phyloP scores from a whole-genome alignment of 129 eudicot genomes.

The Pittosporum tobira region DNA sequence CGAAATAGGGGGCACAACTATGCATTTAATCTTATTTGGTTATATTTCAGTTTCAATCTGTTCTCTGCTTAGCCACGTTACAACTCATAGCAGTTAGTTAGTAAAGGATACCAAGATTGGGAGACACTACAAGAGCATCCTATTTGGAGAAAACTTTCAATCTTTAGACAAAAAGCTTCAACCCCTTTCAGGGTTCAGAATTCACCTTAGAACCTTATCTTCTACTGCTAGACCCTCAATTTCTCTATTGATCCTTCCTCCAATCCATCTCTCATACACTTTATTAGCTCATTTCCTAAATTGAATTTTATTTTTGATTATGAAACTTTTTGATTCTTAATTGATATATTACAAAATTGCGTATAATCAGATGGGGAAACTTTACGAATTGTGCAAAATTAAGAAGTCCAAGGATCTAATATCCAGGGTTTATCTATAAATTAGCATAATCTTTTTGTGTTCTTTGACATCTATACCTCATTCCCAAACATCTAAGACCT shows the following conservation, averaged over 20 bases:
- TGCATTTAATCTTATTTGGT: too few species aligned
- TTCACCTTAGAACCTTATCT: constrained; percentile 34
- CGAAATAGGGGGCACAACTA: too few species aligned
- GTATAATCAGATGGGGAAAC: constrained; percentile 32
- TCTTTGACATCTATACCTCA: constrained; percentile 32
- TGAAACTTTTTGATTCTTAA: too few species aligned
- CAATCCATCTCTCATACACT: constrained; percentile 33
- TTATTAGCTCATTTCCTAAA: constrained; percentile 6
- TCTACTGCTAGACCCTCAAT: constrained; percentile 32
- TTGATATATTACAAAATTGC: not conserved
- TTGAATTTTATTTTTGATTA: not conserved
- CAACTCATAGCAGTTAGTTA: too few species aligned
- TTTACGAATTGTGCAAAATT: constrained; percentile 31
- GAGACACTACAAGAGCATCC: too few species aligned
- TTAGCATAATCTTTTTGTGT: constrained; percentile 37
- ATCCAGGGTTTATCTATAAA: constrained; percentile 37
- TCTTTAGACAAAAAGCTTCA: too few species aligned
- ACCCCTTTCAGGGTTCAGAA: too few species aligned
- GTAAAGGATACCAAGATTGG: too few species aligned
- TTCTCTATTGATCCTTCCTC: constrained; percentile 29
- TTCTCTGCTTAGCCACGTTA: too few species aligned
- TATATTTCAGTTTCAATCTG: too few species aligned
- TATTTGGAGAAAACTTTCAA: too few species aligned
- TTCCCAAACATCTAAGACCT: constrained; percentile 28
- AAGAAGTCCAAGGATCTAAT: constrained; percentile 41